Percentiles rank a stretch among this genome's conserved stretches.
These are phyloP conservation scores for Phialocephala subalpina DNA, from an alignment of 2,329 filamentous ascomycete species.

Conservation along the genomic window DNA sequence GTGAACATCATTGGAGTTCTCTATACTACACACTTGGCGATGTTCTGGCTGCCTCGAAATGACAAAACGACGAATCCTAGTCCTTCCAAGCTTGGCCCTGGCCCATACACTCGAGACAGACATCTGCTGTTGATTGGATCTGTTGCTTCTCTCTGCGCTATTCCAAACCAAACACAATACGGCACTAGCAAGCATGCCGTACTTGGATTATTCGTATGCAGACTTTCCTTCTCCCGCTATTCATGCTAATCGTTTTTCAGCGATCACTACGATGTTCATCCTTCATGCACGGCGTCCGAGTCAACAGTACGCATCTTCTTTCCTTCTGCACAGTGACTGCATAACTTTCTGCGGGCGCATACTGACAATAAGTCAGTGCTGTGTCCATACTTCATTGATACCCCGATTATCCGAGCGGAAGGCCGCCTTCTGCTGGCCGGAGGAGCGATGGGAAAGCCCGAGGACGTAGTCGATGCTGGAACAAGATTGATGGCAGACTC, in stretches of 20 bases:
- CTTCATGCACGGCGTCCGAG: constrained; percentile 59
- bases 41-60: constrained; percentile 64
- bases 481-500: constrained; percentile 68
- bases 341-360: background rate
- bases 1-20: constrained; percentile 71
- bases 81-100: constrained; percentile 34
- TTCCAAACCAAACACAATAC: constrained; percentile 58
- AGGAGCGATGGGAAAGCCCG: constrained; percentile 56
- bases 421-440: constrained; percentile 64
- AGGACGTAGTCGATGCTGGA: constrained; percentile 70
- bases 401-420: constrained; percentile 59
- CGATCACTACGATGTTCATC: constrained; percentile 61
- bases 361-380: constrained; percentile 49
- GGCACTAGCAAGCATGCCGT: constrained; percentile 71
- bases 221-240: constrained; percentile 52
- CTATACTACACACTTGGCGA: constrained; percentile 71
- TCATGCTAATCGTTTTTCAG: constrained; percentile 7
- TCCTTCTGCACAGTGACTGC: background rate
- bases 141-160: constrained; percentile 60
- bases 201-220: constrained; percentile 51
- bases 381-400: constrained; percentile 73
- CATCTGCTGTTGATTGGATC: constrained; percentile 71
- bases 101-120: constrained; percentile 54
- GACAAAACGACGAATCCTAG: constrained; percentile 46
- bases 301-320: constrained; percentile 54